Percentiles rank a stretch among this genome's conserved stretches.
These are phyloP conservation scores for Turnera subulata DNA, from an alignment of 345 rosid genomes.

Conservation along the genomic window DNA sequence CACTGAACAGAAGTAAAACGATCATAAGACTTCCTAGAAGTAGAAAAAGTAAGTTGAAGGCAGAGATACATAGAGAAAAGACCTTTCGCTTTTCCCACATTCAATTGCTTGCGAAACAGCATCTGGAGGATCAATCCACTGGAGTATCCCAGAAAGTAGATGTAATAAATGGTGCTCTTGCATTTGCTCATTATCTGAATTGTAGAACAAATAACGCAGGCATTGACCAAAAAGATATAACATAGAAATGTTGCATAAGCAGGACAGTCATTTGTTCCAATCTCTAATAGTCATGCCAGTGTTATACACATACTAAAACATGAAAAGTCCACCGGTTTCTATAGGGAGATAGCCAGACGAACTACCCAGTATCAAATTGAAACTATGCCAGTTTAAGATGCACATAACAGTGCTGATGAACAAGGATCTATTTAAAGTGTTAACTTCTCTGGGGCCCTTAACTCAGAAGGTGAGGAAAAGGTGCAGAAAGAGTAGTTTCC, in stretches of 20 bases:
- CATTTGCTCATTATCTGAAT: slow-evolving; percentile 63
- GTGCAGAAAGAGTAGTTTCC: neutral
- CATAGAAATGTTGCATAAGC: neutral
- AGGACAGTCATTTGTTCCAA: neutral
- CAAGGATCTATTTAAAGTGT: neutral
- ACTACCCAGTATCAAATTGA: neutral
- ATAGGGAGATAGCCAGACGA: too few relatives aligned
- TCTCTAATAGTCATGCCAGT: neutral
- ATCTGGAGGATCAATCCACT: slow-evolving; percentile 92
- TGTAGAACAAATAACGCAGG: slow-evolving; percentile 34
- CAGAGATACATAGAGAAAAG: slow-evolving; percentile 16
- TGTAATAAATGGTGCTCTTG: slow-evolving; percentile 81
- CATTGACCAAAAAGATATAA: neutral
- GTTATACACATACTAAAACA: neutral
- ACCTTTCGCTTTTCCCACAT: slow-evolving; percentile 92
- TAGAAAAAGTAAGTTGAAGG: slow-evolving; percentile 21
- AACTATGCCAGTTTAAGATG: neutral
- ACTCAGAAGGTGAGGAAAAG: neutral
- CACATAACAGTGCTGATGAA: neutral
- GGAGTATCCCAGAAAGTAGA: slow-evolving; percentile 76
- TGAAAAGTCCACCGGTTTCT: neutral
- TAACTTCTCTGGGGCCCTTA: neutral
- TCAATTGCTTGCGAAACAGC: slow-evolving; percentile 72
- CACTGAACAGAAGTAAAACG: slow-evolving; percentile 46
- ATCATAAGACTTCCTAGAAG: slow-evolving; percentile 17